Evolutionary conservation across 108 stramenopile genomes (phyloP).

Genomic region (Nannochloropsis salina): DNA sequence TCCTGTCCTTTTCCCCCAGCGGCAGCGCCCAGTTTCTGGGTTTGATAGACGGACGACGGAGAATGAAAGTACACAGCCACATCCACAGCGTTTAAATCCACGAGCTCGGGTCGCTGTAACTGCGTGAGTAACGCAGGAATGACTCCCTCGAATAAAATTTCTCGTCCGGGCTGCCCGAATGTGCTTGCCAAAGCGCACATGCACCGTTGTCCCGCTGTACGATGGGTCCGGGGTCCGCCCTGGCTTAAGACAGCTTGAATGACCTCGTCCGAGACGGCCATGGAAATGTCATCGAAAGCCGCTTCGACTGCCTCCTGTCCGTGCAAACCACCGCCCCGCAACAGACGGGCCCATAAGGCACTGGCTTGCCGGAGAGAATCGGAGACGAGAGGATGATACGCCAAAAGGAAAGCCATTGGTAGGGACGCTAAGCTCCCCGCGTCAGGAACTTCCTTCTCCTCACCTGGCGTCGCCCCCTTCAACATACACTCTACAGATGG

Average conservation of each 20-base stretch:
- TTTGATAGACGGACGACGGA: neutral
- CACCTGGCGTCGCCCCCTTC: neutral
- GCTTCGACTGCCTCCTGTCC: neutral
- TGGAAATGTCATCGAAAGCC: neutral
- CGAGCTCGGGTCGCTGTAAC: conserved; percentile 6
- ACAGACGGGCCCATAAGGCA: neutral
- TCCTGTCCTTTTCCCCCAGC: neutral
- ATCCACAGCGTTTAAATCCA: neutral
- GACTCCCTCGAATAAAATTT: neutral
- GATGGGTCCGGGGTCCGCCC: neutral
- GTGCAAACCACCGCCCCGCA: neutral
- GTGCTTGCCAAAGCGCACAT: neutral
- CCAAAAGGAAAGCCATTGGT: neutral
- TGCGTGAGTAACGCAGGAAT: neutral
- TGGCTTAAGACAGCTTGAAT: neutral
- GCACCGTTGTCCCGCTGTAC: conserved; percentile 1
- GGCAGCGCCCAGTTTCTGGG: neutral
- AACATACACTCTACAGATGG: neutral
- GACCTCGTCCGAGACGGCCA: neutral
- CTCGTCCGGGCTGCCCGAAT: neutral
- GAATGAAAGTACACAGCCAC: neutral
- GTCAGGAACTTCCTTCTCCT: neutral
- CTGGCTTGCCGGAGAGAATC: neutral
- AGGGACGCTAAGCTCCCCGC: neutral
- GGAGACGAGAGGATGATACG: neutral